Conservation (phyloP, 306 rosid genomes). For the Quercus suber region DNA sequence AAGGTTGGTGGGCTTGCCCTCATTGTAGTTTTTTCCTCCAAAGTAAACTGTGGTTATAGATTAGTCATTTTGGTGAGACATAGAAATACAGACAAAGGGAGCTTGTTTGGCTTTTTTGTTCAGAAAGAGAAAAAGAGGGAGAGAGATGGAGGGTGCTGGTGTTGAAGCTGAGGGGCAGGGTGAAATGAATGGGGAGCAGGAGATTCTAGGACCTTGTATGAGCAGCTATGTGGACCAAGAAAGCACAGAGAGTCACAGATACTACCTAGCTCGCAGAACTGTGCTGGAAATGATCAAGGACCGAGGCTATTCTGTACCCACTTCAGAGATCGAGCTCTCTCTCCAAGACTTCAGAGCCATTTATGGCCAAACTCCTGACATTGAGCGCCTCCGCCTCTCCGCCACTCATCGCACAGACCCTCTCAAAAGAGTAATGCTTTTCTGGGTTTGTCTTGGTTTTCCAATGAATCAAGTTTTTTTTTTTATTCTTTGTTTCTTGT, state of each 20-base stretch:
- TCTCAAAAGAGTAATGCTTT: conserved; percentile 44
- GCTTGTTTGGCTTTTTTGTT: too few species aligned
- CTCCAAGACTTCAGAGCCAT: conserved; percentile 61
- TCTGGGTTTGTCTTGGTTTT: neutral
- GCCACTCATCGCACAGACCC: conserved; percentile 58
- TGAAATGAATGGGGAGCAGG: conserved; percentile 12
- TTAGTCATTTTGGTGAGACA: too few species aligned
- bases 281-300: conserved; percentile 79
- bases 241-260: conserved; percentile 62
- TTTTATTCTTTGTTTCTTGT: neutral
- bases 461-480: neutral
- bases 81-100: neutral
- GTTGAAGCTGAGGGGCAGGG: neutral
- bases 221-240: conserved; percentile 52
- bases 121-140: neutral
- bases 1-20: too few species aligned
- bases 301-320: conserved; percentile 65
- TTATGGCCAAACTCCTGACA: conserved; percentile 49
- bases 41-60: too few species aligned
- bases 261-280: conserved; percentile 70
- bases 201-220: conserved; percentile 38
- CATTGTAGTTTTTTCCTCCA: too few species aligned
- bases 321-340: conserved; percentile 50
- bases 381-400: conserved; percentile 71
- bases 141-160: conserved; percentile 19